These are phyloP conservation scores for sunflower (Helianthus annuus) DNA, from an alignment of 129 eudicot species.

Conservation along the genomic window DNA sequence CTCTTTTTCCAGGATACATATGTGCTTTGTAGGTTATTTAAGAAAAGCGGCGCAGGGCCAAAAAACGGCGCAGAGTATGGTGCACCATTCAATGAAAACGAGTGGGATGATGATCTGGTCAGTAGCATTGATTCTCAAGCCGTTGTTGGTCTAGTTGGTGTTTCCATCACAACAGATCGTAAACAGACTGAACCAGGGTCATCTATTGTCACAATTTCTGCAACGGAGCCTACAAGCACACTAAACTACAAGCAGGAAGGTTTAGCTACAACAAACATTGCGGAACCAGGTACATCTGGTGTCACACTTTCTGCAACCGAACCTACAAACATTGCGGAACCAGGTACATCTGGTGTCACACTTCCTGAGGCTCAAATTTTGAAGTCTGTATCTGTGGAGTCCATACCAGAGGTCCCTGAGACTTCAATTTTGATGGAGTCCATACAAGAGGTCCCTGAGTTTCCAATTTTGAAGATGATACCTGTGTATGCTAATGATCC, in stretches of 20 bases:
- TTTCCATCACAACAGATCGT: conserved; percentile 1
- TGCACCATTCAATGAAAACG: conserved; percentile 69
- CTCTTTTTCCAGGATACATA: conserved; percentile 54
- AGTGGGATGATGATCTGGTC: conserved; percentile 48
- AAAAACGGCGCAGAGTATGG: conserved; percentile 75
- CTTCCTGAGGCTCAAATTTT: too few species aligned
- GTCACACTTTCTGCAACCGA: not conserved
- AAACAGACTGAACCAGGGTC: conserved; percentile 11
- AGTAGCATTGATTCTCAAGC: conserved; percentile 27
- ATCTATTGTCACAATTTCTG: not conserved
- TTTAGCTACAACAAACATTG: not conserved
- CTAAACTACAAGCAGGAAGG: not conserved
- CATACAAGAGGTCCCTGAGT: too few species aligned
- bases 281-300: not conserved
- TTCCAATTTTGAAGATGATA: too few species aligned
- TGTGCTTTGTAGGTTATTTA: conserved; percentile 58
- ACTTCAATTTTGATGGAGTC: too few species aligned
- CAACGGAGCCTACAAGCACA: not conserved
- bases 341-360: too few species aligned
- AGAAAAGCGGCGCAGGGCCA: conserved; percentile 79
- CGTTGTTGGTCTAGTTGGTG: conserved; percentile 20
- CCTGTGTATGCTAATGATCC: too few species aligned
- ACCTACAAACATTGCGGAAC: not conserved
- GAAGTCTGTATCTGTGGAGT: too few species aligned
- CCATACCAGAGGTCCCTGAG: too few species aligned